These are phyloP conservation scores for Prunella vulgaris DNA, from an alignment of 257 asterid genomes.

Conservation along the genomic window DNA sequence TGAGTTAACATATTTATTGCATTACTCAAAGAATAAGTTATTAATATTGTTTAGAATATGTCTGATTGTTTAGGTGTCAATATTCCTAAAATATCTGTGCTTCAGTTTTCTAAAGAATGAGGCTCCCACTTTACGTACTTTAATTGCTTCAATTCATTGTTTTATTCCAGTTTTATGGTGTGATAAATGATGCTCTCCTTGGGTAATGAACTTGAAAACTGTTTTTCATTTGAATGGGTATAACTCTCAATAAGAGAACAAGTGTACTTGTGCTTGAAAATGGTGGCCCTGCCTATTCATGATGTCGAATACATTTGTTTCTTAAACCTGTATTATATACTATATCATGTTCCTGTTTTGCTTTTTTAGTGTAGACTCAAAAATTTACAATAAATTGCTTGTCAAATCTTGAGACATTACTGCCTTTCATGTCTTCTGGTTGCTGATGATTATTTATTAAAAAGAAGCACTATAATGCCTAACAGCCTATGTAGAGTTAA, in stretches of 20 bases:
- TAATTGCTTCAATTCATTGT: background rate
- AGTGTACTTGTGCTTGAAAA: background rate
- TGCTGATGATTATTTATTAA: background rate
- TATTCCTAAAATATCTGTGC: background rate
- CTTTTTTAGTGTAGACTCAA: background rate
- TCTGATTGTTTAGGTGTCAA: background rate
- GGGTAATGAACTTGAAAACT: background rate
- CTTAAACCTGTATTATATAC: background rate
- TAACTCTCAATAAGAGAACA: background rate
- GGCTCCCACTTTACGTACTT: too few species aligned
- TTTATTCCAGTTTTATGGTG: background rate
- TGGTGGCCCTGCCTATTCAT: background rate
- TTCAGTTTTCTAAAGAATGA: background rate
- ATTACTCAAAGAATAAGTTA: slow-evolving; percentile 5
- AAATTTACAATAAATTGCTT: background rate
- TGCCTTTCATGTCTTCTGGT: background rate
- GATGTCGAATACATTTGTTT: background rate
- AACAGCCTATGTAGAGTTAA: background rate
- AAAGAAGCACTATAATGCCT: background rate
- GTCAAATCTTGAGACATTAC: background rate
- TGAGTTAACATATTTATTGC: slow-evolving; percentile 38
- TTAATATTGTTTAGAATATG: background rate
- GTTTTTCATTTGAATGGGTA: background rate
- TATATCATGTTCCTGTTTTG: background rate
- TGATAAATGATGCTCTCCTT: background rate